Base-by-base conservation (phyloP, 2,329 filamentous ascomycete genomes). In the Trichoderma sp. region DNA sequence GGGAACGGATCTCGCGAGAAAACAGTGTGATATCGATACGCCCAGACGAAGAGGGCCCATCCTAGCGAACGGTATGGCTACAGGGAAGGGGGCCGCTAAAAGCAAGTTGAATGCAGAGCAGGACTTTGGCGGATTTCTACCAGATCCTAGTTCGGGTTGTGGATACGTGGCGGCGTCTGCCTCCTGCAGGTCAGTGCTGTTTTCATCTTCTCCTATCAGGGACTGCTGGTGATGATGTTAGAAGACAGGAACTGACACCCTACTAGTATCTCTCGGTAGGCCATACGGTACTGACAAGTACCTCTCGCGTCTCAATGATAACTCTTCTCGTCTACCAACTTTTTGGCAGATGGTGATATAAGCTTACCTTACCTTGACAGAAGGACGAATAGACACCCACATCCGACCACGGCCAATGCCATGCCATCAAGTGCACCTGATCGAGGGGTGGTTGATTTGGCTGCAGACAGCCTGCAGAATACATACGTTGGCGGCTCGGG, bases 121-220 rank as follows among this genome's bases (percentile, higher is more conserved):
- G 19, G 60, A 50, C 30, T 6, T 51, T 51, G 44, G 57, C 44
- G 44, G 28, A 41, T 50, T 60, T 34, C 39, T 50, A 47, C 39
- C 41, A 63, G 60, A 63, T 63, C 60, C 60, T 63, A 63, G 60
- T 34, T 26, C 39, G 26, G 26, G 54, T 26, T 63, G 60, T 63
- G 60, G 60, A 17, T 30, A 63, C 50, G 15, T 39, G 60, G 60
- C 48, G 60, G 60, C 50, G 60, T 51, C 48, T 63, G 50, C 57
- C 56, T 59, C 56, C 45, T 60, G 57, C 45, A 60, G 45, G 44
- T 26, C 24, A 17, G 28, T 48, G 48, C 59, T 55, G 48, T 50
- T 55, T 39, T 19, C 39, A 10, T 55, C 60, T 63, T 55, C 60
- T 63, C 50, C 19, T 30, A 5, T 51, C 28, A 34, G n/a, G 50